Base-by-base conservation (phyloP, 148 eudicot genomes). In the Gaultheria prostrata region DNA sequence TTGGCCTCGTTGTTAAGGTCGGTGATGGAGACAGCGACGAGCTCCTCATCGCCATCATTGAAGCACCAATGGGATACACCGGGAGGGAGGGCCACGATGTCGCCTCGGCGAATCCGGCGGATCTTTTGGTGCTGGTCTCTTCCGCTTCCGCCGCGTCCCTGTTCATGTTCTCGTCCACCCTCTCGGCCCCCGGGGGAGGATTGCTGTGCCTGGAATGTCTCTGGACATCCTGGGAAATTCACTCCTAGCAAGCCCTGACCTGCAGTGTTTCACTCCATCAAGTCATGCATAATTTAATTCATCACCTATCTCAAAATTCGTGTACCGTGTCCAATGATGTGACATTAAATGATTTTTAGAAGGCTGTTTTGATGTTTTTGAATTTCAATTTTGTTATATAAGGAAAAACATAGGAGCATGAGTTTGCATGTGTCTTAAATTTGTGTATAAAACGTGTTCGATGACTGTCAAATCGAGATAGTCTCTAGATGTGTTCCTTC, bases 141-240 rank as follows among this genome's bases (percentile, higher is more conserved):
- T 65, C 80, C 48, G 26, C 67, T 17, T 0, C 59, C 21, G 4
- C 61, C 35, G 18, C 81, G 33, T 4, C 71, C 67, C 43, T 45
- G 76, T 53, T 85, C 83, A 0, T 20, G 80, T 45, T 80, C 50
- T 18, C 54, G 74, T 35, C 39, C 39, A 35, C 39, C 39, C 11
- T 49, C 65, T 61, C 46, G 82, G 65, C 78, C 43, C 76, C 53
- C 51, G 0, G 69, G 8, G 2, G 77, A 35, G 49, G 86, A 71
- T 70, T 48, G 77, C 59, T 13, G 20, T 1, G 93, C 83, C 26
- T 89, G 89, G 89, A 84, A 93, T 11, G 98, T 92, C 89, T 94
- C 96, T 6, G 98, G 90, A 71, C 98, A 94, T 73, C 98, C 98
- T 2, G 98, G 95, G 89, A 87, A 83, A n/a, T 77, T 84, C 9